phyloP scores from a whole-genome alignment of 1,284 basidiomycete genomes.

The Cystobasidium pallidum region DNA sequence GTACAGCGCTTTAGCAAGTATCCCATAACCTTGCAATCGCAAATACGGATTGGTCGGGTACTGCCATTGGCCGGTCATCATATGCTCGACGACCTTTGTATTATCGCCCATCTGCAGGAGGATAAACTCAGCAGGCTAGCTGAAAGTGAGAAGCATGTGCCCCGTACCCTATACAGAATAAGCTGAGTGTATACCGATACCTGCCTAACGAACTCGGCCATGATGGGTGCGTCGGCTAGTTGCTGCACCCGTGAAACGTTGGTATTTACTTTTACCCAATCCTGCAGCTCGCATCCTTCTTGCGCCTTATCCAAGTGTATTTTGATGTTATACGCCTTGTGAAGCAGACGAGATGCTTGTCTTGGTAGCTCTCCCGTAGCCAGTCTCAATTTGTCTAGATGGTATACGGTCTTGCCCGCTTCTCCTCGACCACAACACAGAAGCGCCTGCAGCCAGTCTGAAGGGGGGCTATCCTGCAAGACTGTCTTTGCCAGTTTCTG shows the following conservation, averaged over 20 bases:
- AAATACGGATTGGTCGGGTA: background rate
- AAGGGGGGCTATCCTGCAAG: background rate
- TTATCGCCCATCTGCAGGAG: background rate
- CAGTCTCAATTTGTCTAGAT: constrained; percentile 12
- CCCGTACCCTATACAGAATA: background rate
- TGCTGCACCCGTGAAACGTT: background rate
- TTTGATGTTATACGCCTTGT: constrained; percentile 32
- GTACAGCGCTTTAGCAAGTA: background rate
- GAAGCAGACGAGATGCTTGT: constrained; percentile 33
- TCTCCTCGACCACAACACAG: constrained; percentile 10
- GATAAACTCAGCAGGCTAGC: background rate
- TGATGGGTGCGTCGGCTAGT: background rate
- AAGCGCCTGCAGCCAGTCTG: constrained; percentile 25
- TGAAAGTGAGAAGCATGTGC: background rate
- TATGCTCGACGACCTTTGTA: background rate
- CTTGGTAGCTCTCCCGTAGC: constrained; percentile 11
- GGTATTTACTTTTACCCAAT: background rate
- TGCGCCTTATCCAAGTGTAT: background rate
- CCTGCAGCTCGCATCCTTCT: background rate
- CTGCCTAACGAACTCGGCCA: background rate
- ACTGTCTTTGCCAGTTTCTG: background rate
- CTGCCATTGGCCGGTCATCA: background rate
- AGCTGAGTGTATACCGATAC: background rate
- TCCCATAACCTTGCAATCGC: background rate
- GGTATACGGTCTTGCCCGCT: background rate